These are phyloP conservation scores for Aspergillus panamensis DNA, from an alignment of 495 filamentous ascomycete species.

Conservation along the genomic window DNA sequence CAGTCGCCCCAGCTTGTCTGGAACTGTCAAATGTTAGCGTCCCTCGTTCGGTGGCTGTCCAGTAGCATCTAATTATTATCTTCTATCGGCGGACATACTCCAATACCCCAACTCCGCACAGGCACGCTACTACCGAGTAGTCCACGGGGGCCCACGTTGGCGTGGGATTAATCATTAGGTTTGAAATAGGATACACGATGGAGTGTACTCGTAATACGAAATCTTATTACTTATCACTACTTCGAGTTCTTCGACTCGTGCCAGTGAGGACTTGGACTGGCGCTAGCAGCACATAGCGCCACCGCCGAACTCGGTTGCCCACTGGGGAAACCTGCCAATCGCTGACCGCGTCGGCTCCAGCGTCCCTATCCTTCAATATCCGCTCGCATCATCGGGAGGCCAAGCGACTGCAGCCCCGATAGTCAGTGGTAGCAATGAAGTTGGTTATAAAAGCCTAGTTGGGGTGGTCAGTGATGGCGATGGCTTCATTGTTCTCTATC, in stretches of 20 bases:
- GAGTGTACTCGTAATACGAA: no score
- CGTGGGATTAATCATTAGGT: neutral
- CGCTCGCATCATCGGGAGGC: neutral
- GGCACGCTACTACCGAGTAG: neutral
- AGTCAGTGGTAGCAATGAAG: neutral
- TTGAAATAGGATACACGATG: no score
- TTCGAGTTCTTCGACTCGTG: no score
- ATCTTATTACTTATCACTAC: no score
- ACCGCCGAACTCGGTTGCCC: no score
- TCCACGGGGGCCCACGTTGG: neutral
- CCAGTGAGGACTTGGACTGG: no score
- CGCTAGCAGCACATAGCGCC: no score
- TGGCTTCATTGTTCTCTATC: neutral
- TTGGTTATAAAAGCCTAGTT: neutral
- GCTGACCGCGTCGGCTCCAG: neutral
- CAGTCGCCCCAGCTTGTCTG: neutral
- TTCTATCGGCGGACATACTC: no score
- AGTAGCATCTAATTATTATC: no score
- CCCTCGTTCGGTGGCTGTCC: no score
- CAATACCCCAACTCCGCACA: neutral
- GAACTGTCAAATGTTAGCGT: no score
- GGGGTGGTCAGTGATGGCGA: neutral
- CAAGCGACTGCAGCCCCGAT: neutral
- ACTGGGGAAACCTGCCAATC: neutral
- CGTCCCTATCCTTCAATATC: no score